Conservation (phyloP, 768 basidiomycete species). For the Gymnopilus junonius region DNA sequence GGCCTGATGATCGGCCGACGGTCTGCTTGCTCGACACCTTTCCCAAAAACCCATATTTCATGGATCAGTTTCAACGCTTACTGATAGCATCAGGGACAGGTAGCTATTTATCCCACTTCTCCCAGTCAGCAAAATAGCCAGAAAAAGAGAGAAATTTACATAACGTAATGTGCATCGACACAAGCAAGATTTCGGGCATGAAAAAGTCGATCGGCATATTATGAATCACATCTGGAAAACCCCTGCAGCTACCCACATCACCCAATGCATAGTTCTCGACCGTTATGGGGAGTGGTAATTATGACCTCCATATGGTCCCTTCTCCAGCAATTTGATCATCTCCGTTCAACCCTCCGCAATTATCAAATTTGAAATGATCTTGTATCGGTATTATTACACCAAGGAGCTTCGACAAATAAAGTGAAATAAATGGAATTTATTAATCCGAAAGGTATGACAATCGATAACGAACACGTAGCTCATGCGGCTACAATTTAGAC, state of each 20-base stretch:
- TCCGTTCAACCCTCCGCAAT: not conserved
- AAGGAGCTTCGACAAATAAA: too few relatives aligned
- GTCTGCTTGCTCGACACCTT: too few relatives aligned
- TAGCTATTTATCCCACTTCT: not conserved
- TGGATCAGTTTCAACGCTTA: too few relatives aligned
- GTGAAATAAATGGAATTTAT: too few relatives aligned
- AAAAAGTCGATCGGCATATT: constrained; percentile 18
- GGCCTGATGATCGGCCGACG: too few relatives aligned
- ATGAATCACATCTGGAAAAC: constrained; percentile 11
- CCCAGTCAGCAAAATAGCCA: not conserved
- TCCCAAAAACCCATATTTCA: too few relatives aligned
- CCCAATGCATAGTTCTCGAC: constrained; percentile 42
- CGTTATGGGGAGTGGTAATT: not conserved
- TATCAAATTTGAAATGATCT: too few relatives aligned
- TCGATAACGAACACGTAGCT: not conserved
- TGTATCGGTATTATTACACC: too few relatives aligned
- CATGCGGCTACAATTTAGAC: not conserved
- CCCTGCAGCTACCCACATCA: constrained; percentile 29
- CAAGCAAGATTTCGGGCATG: constrained; percentile 17
- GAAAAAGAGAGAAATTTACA: not conserved
- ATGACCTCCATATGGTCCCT: too few relatives aligned
- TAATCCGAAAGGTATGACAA: too few relatives aligned
- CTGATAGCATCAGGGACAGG: too few relatives aligned
- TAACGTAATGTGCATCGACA: constrained; percentile 18
- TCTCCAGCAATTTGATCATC: not conserved